Conservation (phyloP, 2,329 filamentous ascomycete species). For the Diaporthe nobilis region DNA sequence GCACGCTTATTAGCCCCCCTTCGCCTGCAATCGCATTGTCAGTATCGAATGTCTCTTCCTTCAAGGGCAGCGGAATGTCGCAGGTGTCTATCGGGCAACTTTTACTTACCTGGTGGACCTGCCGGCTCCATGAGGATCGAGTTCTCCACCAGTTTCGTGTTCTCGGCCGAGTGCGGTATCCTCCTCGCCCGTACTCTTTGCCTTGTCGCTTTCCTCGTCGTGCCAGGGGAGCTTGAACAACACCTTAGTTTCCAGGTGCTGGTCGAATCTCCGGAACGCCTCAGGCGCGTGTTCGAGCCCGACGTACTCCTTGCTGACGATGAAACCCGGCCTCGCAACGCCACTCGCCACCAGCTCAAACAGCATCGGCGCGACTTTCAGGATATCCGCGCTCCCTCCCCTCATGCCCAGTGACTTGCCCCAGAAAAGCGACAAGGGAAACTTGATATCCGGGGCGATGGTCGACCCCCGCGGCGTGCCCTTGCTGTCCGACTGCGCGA, state of each 20-base stretch:
- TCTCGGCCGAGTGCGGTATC: neutral
- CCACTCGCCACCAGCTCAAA: slow-evolving; percentile 47
- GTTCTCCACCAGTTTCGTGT: neutral
- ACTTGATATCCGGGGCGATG: slow-evolving; percentile 37
- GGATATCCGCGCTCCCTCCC: slow-evolving; percentile 38
- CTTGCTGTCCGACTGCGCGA: slow-evolving; percentile 33
- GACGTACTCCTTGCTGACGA: slow-evolving; percentile 46
- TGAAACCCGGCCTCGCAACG: slow-evolving; percentile 48
- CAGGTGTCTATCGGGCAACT: neutral
- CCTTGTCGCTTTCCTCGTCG: accelerated
- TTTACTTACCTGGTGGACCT: neutral
- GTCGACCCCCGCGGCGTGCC: slow-evolving; percentile 41
- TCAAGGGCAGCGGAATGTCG: neutral
- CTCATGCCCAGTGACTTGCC: slow-evolving; percentile 41
- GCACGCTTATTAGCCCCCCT: neutral
- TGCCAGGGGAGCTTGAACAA: slow-evolving; percentile 37
- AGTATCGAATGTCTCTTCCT: neutral
- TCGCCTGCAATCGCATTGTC: neutral
- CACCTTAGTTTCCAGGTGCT: slow-evolving; percentile 45
- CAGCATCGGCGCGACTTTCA: slow-evolving; percentile 43
- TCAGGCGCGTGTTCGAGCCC: slow-evolving; percentile 50
- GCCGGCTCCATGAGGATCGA: neutral
- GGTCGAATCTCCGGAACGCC: slow-evolving; percentile 48
- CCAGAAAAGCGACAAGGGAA: slow-evolving; percentile 45
- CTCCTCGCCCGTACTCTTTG: neutral